A percentile compares a stretch with the other conserved stretches of the same genome.
These are phyloP conservation scores for Grosmannia clavigera DNA, from an alignment of 2,329 filamentous ascomycete genomes.

Conservation along the genomic window DNA sequence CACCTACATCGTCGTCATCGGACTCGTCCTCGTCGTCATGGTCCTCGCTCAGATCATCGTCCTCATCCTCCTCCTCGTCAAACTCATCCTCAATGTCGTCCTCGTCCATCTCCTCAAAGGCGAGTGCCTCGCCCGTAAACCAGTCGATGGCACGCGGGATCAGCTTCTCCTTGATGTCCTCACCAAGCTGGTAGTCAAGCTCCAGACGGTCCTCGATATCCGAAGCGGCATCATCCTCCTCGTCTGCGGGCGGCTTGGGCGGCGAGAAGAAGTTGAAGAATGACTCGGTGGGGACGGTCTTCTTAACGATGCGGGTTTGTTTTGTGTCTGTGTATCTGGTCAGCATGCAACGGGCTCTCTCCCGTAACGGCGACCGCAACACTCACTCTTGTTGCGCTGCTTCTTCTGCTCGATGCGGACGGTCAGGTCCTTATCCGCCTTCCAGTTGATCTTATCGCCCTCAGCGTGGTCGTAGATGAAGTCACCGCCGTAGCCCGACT, in stretches of 20 bases:
- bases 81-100: constrained; percentile 74
- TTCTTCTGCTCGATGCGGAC: constrained; percentile 97
- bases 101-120: constrained; percentile 82
- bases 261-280: constrained; percentile 99
- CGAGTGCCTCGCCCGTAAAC: constrained; percentile 97
- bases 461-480: constrained; percentile 99
- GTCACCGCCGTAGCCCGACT: constrained; percentile 95
- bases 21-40: constrained; percentile 73
- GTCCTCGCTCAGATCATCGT: constrained; percentile 75
- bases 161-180: constrained; percentile 99
- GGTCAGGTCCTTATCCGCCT: constrained; percentile 82
- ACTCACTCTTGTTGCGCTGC: constrained; percentile 96
- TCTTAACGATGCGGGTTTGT: constrained; percentile 97
- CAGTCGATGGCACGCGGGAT: constrained; percentile 97
- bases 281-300: constrained; percentile 95
- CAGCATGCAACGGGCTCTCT: not conserved
- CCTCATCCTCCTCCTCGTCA: constrained; percentile 86
- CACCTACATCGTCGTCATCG: constrained; percentile 57
- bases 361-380: too few relatives aligned
- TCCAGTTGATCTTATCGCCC: constrained; percentile 97
- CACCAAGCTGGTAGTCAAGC: constrained; percentile 95
- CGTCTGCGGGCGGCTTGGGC: constrained; percentile 69
- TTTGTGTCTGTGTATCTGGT: constrained; percentile 63
- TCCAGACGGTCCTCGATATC: constrained; percentile 97
- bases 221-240: constrained; percentile 61